Percentiles rank a stretch among this genome's conserved stretches.
These are phyloP conservation scores for Trametes coccinea DNA, from an alignment of 768 basidiomycete species.

Conservation along the genomic window DNA sequence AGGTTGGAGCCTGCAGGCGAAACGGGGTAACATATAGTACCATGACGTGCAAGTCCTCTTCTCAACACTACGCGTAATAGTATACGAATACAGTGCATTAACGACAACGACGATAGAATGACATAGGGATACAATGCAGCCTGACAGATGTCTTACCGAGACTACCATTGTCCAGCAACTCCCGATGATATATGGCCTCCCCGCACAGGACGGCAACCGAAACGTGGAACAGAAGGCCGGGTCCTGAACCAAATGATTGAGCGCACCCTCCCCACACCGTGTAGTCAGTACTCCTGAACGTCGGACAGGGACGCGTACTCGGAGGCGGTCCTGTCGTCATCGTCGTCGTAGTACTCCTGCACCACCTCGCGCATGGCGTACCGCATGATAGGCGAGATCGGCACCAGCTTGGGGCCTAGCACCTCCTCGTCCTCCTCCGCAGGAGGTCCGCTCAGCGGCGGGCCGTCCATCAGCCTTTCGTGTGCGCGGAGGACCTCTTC, in stretches of 20 bases:
- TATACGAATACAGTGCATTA: too few relatives aligned
- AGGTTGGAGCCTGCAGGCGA: too few relatives aligned
- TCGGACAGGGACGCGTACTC: conserved; percentile 82
- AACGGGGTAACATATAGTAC: too few relatives aligned
- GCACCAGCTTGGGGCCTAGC: conserved; percentile 74
- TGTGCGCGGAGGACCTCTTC: conserved; percentile 48
- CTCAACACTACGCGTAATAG: too few relatives aligned
- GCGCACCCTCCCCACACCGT: background rate
- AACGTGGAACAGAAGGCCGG: background rate
- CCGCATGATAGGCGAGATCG: conserved; percentile 78
- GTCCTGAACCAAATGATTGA: background rate
- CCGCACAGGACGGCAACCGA: too few relatives aligned
- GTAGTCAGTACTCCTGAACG: conserved; percentile 64
- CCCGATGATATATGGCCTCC: too few relatives aligned
- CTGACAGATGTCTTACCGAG: too few relatives aligned
- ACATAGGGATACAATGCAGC: too few relatives aligned
- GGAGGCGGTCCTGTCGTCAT: conserved; percentile 70
- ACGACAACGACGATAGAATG: too few relatives aligned
- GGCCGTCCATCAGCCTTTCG: conserved; percentile 40
- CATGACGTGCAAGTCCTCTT: too few relatives aligned
- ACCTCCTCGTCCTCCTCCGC: conserved; percentile 50
- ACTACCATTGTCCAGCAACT: too few relatives aligned
- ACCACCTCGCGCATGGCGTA: conserved; percentile 85
- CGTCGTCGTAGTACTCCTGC: conserved; percentile 79
- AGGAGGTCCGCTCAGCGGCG: conserved; percentile 40